phyloP scores from a whole-genome alignment of 2,329 filamentous ascomycete genomes.

The Aspergillus aculeatinus region DNA sequence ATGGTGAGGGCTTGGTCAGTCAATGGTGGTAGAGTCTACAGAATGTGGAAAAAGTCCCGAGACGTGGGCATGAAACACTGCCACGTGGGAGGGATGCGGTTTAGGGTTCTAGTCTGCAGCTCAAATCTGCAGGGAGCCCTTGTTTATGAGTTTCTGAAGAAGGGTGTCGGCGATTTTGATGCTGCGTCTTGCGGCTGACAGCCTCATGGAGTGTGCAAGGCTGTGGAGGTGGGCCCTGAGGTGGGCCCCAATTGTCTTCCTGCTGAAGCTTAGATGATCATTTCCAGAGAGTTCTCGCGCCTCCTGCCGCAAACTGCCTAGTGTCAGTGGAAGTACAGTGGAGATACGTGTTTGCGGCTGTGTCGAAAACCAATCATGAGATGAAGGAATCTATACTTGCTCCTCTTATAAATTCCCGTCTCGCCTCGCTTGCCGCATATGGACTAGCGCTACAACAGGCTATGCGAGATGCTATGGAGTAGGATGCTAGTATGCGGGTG shows the following conservation, averaged over 20 bases:
- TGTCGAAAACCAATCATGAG: not conserved
- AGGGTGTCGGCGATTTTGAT: not conserved
- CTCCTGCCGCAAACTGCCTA: not conserved
- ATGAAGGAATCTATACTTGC: not conserved
- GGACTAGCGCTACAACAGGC: not conserved
- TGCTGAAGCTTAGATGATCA: not conserved
- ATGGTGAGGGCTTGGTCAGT: not conserved
- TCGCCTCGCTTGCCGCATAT: not conserved
- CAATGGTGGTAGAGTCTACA: not conserved
- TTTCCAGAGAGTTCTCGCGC: not conserved
- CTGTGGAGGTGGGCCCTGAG: not conserved
- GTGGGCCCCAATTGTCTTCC: not conserved
- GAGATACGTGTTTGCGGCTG: not conserved
- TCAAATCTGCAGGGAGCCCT: not conserved
- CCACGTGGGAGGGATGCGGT: not conserved
- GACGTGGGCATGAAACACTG: not conserved
- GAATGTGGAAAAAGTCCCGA: not conserved
- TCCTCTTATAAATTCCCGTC: not conserved
- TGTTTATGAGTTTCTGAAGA: not conserved
- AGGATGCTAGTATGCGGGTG: too few relatives aligned
- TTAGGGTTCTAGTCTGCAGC: not conserved
- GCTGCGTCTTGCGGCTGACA: not conserved
- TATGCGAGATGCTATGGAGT: not conserved
- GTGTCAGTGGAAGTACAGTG: not conserved
- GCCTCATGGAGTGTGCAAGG: not conserved